These are phyloP conservation scores for Fusarium tricinctum DNA, from an alignment of 2,329 filamentous ascomycete species.

Conservation along the genomic window DNA sequence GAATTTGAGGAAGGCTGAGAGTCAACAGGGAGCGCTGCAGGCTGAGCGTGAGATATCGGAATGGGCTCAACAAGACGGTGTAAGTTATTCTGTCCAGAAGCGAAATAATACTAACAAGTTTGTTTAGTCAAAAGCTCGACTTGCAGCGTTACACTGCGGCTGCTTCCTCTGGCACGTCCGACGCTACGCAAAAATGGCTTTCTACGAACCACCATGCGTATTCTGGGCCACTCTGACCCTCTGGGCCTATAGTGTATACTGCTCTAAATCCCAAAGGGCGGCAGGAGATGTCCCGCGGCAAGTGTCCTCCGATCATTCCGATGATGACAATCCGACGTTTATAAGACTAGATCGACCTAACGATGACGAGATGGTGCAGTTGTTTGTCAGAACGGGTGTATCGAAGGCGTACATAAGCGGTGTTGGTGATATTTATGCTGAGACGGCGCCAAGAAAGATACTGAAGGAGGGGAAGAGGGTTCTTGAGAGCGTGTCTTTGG, in stretches of 20 bases:
- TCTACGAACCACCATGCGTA: conserved; percentile 57
- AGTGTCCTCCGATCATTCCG: neutral
- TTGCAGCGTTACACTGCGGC: conserved; percentile 61
- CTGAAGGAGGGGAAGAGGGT: conserved; percentile 43
- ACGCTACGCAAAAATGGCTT: conserved; percentile 58
- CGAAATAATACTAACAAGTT: neutral
- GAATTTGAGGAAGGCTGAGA: conserved; percentile 18
- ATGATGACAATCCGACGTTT: conserved; percentile 53
- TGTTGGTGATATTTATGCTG: conserved; percentile 63
- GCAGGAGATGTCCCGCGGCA: neutral
- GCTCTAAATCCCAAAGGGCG: neutral
- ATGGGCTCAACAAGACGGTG: conserved; percentile 53
- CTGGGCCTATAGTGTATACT: conserved; percentile 56
- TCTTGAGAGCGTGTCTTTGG: conserved; percentile 26
- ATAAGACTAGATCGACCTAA: conserved; percentile 68
- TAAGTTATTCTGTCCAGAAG: conserved; percentile 14
- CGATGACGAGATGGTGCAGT: conserved; percentile 70
- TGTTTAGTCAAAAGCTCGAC: conserved; percentile 60
- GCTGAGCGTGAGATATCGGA: conserved; percentile 51
- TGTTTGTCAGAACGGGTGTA: conserved; percentile 64
- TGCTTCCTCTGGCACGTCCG: conserved; percentile 62
- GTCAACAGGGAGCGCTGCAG: conserved; percentile 27
- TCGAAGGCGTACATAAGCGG: conserved; percentile 67
- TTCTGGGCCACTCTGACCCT: conserved; percentile 57
- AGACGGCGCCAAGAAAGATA: conserved; percentile 37